A percentile compares a stretch with the other conserved stretches of the same genome.
Evolutionary conservation across 1,284 basidiomycete species (phyloP).

Genomic region (Trametes polyzona): DNA sequence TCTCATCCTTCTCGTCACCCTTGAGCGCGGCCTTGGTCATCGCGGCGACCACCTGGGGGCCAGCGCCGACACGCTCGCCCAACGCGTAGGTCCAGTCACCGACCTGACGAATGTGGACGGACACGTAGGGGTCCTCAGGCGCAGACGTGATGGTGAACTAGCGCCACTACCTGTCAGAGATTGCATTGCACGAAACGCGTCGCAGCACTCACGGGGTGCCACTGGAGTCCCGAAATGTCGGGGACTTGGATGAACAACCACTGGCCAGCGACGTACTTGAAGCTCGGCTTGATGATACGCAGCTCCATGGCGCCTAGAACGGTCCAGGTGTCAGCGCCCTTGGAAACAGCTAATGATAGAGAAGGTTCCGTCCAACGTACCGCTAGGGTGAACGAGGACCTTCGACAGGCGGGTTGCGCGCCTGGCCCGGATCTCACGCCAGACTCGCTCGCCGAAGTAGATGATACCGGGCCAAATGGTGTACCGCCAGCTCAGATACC

Average conservation of each 20-base stretch:
- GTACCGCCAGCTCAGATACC: slow-evolving; percentile 86
- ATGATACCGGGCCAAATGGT: slow-evolving; percentile 86
- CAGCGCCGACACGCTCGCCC: slow-evolving; percentile 82
- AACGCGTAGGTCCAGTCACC: slow-evolving; percentile 86
- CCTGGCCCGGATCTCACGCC: slow-evolving; percentile 77
- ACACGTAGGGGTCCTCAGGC: slow-evolving; percentile 88
- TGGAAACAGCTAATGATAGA: slow-evolving; percentile 2
- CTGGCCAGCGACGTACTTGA: slow-evolving; percentile 89
- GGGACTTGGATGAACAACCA: slow-evolving; percentile 91
- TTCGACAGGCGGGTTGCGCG: slow-evolving; percentile 77
- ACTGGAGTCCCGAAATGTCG: slow-evolving; percentile 81
- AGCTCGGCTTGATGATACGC: slow-evolving; percentile 84
- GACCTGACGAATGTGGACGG: slow-evolving; percentile 88
- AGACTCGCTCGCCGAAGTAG: slow-evolving; percentile 85
- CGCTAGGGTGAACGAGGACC: slow-evolving; percentile 81
- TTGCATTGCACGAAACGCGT: neutral
- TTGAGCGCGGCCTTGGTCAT: slow-evolving; percentile 79
- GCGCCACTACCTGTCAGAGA: slow-evolving; percentile 10
- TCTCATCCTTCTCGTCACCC: slow-evolving; percentile 65
- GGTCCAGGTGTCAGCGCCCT: slow-evolving; percentile 2
- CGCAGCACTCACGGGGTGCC: slow-evolving; percentile 76
- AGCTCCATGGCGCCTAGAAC: slow-evolving; percentile 81
- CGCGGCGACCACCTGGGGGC: slow-evolving; percentile 70
- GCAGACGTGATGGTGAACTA: slow-evolving; percentile 93
- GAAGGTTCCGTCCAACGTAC: slow-evolving; percentile 42